Percentiles rank a stretch among this genome's conserved stretches.
phyloP scores from a whole-genome alignment of 1,284 basidiomycete genomes.

The Boletellus deceptivus region DNA sequence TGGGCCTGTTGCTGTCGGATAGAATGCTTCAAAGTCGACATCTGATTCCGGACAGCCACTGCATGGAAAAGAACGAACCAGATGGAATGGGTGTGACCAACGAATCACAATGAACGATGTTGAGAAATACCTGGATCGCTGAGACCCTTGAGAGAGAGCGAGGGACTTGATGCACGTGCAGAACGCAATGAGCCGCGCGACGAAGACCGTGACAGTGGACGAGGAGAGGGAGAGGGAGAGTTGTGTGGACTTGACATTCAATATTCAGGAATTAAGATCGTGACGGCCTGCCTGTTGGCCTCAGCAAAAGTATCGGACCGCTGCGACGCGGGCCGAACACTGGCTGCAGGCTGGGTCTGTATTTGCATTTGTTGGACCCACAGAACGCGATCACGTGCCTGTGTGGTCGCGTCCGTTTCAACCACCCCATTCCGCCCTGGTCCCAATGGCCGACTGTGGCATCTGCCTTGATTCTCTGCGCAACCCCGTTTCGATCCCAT shows the following conservation, averaged over 20 bases:
- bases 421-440: background rate
- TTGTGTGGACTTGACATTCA: slow-evolving; percentile 34
- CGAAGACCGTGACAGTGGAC: slow-evolving; percentile 53
- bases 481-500: slow-evolving; percentile 58
- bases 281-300: slow-evolving; percentile 24
- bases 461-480: slow-evolving; percentile 56
- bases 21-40: slow-evolving; percentile 72
- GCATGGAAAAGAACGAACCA: slow-evolving; percentile 31
- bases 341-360: slow-evolving; percentile 8
- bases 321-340: slow-evolving; percentile 1
- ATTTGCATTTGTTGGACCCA: slow-evolving; percentile 24
- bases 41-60: slow-evolving; percentile 71
- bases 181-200: slow-evolving; percentile 56
- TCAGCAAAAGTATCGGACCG: slow-evolving; percentile 4
- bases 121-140: slow-evolving; percentile 56
- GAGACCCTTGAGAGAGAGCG: slow-evolving; percentile 49
- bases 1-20: slow-evolving; percentile 78
- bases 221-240: slow-evolving; percentile 31
- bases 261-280: slow-evolving; percentile 33
- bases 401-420: background rate
- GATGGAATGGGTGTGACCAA: slow-evolving; percentile 24
- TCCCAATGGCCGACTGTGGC: slow-evolving; percentile 48
- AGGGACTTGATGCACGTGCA: slow-evolving; percentile 50
- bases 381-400: slow-evolving; percentile 31
- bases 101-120: slow-evolving; percentile 19